Percentiles rank a stretch among this genome's conserved stretches.
These are phyloP conservation scores for Eucalyptus coolabah DNA, from an alignment of 345 rosid genomes.

Conservation along the genomic window DNA sequence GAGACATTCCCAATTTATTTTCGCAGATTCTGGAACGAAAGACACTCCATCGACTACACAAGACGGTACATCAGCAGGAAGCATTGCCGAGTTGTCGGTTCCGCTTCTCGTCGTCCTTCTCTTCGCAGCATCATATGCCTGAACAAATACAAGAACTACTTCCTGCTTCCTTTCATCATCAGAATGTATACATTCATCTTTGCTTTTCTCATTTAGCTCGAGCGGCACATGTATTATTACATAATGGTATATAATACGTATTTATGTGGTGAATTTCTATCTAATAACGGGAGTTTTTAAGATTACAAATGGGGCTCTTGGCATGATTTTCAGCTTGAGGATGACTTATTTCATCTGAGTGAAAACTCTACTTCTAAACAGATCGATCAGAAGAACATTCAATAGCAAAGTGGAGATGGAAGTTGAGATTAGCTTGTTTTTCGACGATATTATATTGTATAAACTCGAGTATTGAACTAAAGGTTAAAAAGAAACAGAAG, in stretches of 20 bases:
- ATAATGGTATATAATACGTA: not conserved
- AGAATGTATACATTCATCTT: not conserved
- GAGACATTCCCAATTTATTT: not conserved
- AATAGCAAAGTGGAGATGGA: not conserved
- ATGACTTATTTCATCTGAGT: not conserved
- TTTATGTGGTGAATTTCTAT: not conserved
- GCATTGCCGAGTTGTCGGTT: constrained; percentile 4
- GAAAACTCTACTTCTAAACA: not conserved
- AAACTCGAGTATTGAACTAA: not conserved
- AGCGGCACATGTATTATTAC: not conserved
- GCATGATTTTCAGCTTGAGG: not conserved
- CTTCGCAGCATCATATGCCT: constrained; percentile 12
- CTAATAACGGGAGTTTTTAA: not conserved
- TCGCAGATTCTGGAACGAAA: not conserved
- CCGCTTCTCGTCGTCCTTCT: constrained; percentile 6
- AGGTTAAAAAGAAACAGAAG: not conserved
- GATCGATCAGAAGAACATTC: not conserved
- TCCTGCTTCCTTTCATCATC: not conserved
- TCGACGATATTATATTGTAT: not conserved
- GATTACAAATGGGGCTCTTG: not conserved
- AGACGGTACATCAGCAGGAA: constrained; percentile 20
- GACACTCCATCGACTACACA: not conserved
- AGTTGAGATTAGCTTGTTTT: not conserved
- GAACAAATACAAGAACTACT: not conserved
- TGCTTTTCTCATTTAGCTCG: not conserved